phyloP scores from a whole-genome alignment of 306 rosid species.

The Fragaria ananassa region DNA sequence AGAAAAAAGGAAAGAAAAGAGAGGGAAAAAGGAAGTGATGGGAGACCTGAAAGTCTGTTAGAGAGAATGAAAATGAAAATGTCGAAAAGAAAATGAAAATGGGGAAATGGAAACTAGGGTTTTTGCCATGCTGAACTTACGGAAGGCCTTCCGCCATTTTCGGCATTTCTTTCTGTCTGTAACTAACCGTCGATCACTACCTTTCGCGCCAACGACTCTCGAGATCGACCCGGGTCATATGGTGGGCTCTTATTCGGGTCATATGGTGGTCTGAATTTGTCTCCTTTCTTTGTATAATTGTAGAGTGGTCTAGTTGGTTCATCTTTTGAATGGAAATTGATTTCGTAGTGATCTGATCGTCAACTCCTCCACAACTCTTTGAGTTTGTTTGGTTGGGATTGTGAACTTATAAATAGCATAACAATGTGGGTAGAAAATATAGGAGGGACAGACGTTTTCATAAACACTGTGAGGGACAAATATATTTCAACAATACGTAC shows the following conservation, averaged over 20 bases:
- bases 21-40: background rate
- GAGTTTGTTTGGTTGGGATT: too few relatives aligned
- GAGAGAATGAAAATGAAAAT: background rate
- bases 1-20: background rate
- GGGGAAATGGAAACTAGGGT: constrained; percentile 31
- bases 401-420: too few relatives aligned
- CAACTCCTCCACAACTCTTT: too few relatives aligned
- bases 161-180: constrained; percentile 25
- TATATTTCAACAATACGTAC: too few relatives aligned
- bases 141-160: constrained; percentile 35
- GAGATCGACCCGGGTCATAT: background rate
- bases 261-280: too few relatives aligned
- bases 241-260: background rate
- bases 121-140: constrained; percentile 16
- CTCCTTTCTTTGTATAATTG: too few relatives aligned
- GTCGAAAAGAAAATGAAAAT: background rate
- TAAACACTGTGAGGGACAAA: too few relatives aligned
- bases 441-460: too few relatives aligned
- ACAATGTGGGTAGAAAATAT: too few relatives aligned
- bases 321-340: too few relatives aligned
- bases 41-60: constrained; percentile 1
- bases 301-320: too few relatives aligned
- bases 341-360: too few relatives aligned
- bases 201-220: constrained; percentile 31
- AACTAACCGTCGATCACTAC: background rate